Conservation (phyloP, 176 grass and related monocot genomes). For the Elaeis guineensis region DNA sequence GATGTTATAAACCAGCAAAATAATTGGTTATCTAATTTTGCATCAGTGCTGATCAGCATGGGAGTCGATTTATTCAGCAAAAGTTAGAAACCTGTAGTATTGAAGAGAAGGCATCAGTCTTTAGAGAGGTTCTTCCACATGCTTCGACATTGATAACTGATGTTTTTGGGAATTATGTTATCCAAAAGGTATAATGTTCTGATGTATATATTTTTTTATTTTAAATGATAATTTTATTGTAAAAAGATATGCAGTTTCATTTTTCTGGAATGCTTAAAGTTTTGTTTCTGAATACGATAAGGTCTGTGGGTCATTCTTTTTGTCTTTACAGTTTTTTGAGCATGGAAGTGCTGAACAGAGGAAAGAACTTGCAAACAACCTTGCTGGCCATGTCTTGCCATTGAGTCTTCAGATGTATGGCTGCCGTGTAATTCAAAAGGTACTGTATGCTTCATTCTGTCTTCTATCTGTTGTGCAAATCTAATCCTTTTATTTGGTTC, state of each 20-base stretch:
- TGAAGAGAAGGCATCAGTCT: constrained; percentile 86
- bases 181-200: constrained; percentile 73
- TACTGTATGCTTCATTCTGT: constrained; percentile 20
- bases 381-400: constrained; percentile 75
- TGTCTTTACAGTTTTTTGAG: constrained; percentile 79
- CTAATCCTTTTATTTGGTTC: too few species aligned
- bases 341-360: constrained; percentile 77
- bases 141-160: constrained; percentile 83
- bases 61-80: constrained; percentile 98
- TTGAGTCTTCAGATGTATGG: constrained; percentile 99
- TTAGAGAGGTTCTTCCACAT: constrained; percentile 82
- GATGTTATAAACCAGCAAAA: constrained; percentile 4
- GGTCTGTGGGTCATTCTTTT: too few species aligned
- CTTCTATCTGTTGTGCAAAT: background rate
- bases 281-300: too few species aligned
- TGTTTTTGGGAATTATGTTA: constrained; percentile 99
- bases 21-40: constrained; percentile 11
- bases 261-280: too few species aligned
- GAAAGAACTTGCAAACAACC: constrained; percentile 82
- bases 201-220: background rate
- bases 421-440: constrained; percentile 98
- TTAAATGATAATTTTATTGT: too few species aligned
- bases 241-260: too few species aligned
- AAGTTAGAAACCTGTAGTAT: constrained; percentile 82
- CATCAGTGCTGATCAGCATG: constrained; percentile 91